Base-by-base conservation (phyloP, 768 basidiomycete species). In the Cantharellus anzutake region DNA sequence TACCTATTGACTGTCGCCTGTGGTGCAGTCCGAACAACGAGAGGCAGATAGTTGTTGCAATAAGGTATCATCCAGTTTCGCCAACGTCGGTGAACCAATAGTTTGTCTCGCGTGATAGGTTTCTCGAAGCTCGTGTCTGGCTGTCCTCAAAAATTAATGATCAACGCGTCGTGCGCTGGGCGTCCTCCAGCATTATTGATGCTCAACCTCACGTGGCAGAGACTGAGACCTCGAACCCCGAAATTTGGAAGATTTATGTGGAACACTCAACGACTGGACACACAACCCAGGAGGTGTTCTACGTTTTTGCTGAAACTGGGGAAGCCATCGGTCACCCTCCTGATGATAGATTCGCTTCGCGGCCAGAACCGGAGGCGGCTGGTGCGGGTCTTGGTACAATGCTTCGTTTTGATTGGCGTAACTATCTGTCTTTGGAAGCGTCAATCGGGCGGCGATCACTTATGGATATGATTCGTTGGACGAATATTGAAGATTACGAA, bases 231-330 rank as follows among this genome's bases (percentile, higher is more conserved):
- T 59, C 69, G 35, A 73, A 71, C 14, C 81, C 29, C 34, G 61
- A 86, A 60, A 71, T 86, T 20, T 87, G 85, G 84, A 70, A 67
- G 20, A 67, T 87, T 42, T 71, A 72, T 20, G 64, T 75, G 5
- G 20, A 34, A 4, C 65, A 59, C 11, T 56, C 59, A 41, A 5
- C 5, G 35, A 14, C 3, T 2, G 5, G 35, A 34, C 16, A 57
- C 4, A 61, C 44, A 42, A 29, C 44, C 38, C 4, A 5, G 61
- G 70, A 75, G 60, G 67, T 65, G 5, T 75, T 78, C 63, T 80
- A 80, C 65, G 79, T 85, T 37, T 69, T 89, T 1, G 83, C 84
- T 61, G 67, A 76, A 29, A 88, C 86, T 0, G 85, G 85, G 65
- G 86, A 88, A 65, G 80, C 82, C 52, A 5, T 48, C 44, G 20